Conservation (phyloP, 139 green algal genomes). For the Chlorella sorokiniana region DNA sequence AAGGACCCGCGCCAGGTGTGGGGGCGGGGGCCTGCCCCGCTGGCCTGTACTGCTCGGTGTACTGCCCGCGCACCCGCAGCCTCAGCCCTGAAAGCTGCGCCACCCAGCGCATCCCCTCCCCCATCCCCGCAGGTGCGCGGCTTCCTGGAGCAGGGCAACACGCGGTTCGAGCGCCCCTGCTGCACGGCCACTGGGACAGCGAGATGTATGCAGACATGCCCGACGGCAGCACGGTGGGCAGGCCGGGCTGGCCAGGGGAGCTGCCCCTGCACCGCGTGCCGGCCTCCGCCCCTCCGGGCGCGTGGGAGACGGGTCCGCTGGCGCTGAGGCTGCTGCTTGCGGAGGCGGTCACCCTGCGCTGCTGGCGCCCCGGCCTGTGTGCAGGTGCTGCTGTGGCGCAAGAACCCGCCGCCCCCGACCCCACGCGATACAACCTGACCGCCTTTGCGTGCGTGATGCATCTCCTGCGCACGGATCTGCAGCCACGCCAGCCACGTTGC, state of each 20-base stretch:
- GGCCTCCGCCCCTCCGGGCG: too few species aligned
- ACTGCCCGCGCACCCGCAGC: neutral
- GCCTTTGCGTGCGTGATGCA: conserved; percentile 60
- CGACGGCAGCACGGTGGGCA: conserved; percentile 40
- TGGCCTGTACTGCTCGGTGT: conserved; percentile 9
- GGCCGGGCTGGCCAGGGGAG: too few species aligned
- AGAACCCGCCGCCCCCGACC: conserved; percentile 56
- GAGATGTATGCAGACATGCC: conserved; percentile 57
- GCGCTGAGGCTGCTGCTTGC: neutral
- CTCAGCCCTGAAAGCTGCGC: too few species aligned
- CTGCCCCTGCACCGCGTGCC: too few species aligned
- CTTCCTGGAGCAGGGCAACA: conserved; percentile 43
- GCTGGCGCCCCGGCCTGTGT: neutral
- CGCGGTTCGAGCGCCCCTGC: conserved; percentile 38
- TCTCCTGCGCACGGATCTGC: too few species aligned
- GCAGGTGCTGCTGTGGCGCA: conserved; percentile 62
- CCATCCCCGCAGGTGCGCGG: conserved; percentile 52
- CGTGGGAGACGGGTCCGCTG: neutral
- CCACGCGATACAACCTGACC: conserved; percentile 73
- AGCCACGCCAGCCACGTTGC: too few species aligned
- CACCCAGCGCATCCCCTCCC: neutral
- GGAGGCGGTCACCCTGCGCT: neutral
- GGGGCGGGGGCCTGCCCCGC: neutral
- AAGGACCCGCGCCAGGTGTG: conserved; percentile 65
- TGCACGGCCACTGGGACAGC: conserved; percentile 72